These are phyloP conservation scores for Hypoxylon crocopeplum DNA, from an alignment of 495 filamentous ascomycete species.

Conservation along the genomic window DNA sequence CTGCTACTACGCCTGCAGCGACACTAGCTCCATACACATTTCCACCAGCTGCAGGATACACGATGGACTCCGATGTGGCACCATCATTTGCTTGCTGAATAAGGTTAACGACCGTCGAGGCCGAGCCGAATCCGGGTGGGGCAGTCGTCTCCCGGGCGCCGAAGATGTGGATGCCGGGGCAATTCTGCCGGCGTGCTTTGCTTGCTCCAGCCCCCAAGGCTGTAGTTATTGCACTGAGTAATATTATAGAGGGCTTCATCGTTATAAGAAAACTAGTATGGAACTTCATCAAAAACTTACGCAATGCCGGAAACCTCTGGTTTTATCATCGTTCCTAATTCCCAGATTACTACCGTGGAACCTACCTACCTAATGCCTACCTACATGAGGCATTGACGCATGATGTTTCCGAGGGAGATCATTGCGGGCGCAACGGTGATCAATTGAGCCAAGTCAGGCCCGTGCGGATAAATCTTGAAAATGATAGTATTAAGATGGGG, in stretches of 20 bases:
- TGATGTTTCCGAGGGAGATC: constrained; percentile 16
- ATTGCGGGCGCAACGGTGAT: constrained; percentile 1
- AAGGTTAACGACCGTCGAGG: constrained; percentile 58
- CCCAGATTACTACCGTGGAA: too few relatives aligned
- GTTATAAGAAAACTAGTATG: background rate
- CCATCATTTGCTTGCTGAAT: constrained; percentile 55
- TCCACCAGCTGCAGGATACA: constrained; percentile 65
- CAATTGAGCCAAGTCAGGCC: background rate
- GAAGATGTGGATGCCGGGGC: constrained; percentile 62
- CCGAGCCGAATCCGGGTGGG: constrained; percentile 60
- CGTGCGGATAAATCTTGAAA: background rate
- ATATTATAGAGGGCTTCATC: constrained; percentile 14
- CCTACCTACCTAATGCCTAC: too few relatives aligned
- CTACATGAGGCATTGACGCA: constrained; percentile 12
- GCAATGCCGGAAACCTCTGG: too few relatives aligned
- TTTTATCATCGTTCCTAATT: too few relatives aligned
- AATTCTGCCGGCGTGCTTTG: constrained; percentile 30
- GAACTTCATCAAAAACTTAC: too few relatives aligned
- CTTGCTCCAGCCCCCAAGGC: background rate
- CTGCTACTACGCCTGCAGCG: constrained; percentile 55
- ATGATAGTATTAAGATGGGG: background rate
- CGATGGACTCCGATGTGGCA: constrained; percentile 61
- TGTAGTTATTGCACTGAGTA: background rate
- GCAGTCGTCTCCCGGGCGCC: constrained; percentile 68
- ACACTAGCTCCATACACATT: constrained; percentile 58